Base-by-base conservation (phyloP, 179 eudicot species). In the Spinacia oleracea region DNA sequence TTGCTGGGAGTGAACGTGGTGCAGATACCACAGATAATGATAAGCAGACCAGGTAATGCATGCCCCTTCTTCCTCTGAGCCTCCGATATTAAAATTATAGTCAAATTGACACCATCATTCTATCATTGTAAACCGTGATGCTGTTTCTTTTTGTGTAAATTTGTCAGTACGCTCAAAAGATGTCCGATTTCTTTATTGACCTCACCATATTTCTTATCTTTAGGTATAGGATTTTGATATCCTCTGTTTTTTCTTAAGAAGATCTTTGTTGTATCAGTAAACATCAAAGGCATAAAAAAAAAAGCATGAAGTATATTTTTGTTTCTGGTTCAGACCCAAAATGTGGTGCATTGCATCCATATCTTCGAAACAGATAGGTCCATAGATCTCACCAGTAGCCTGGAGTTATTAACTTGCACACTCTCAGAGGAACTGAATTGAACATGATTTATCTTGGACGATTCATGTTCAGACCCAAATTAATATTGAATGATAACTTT, bases 1-100 rank as follows among this genome's bases (percentile, higher is more conserved):
- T 89, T 73, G 91, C 91, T 82, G 91, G 91, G 69, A 89, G 91
- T 84, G 91, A 89, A 82, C 89, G 91, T 72, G 91, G 91, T 78
- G 91, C 91, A 27, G 91, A 89, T 79, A 89, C 89, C 45, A 87
- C 89, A 5, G 91, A 89, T 70, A 89, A 89, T 85, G 91, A 89
- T 80, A 85, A 86, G 81, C 91, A 89, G 76, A 89, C 91, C 25
- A 83, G 91, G 91, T 89, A 86, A 78, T 53, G 16, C 48, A 50
- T 80, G 14, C 35, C 50, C 15, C 6, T 34, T 64, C 31, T 29
- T 18, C 12, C 29, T 27, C 16, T 10, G 1, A 20, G 4, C 11
- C 42, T 58, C 6, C 4, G 53, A 51, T 51, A 14, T 51, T 15
- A 14, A 14, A 51, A 8, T 58, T n/a, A n/a, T 7, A 23, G 14